Evolutionary conservation across 371 early-diverging fungal genomes (phyloP).

Genomic region (Rhizopus sp.): DNA sequence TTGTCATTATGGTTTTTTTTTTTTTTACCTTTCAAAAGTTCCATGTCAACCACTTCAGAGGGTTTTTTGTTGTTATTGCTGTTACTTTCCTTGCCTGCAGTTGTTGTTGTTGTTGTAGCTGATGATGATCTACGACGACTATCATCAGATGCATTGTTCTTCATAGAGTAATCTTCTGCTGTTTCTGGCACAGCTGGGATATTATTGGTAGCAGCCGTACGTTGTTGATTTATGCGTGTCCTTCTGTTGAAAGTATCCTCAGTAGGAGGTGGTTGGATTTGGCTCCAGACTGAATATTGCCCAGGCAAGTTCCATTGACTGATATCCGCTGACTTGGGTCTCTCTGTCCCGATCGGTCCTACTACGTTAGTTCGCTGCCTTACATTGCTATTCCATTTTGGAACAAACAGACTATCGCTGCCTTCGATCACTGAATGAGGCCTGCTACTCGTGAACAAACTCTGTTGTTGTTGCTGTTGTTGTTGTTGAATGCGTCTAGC

Average conservation of each 20-base stretch:
- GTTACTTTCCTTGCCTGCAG: slow-evolving; percentile 1
- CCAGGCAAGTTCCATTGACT: slow-evolving; percentile 58
- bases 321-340: slow-evolving; percentile 68
- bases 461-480: slow-evolving; percentile 21
- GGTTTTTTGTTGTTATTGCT: slow-evolving; percentile 49
- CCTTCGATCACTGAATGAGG: slow-evolving; percentile 42
- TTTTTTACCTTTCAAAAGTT: slow-evolving; percentile 64
- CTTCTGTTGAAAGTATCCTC: slow-evolving; percentile 2
- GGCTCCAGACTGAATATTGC: slow-evolving; percentile 8
- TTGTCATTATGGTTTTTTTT: neutral
- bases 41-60: slow-evolving; percentile 71
- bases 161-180: slow-evolving; percentile 32
- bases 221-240: slow-evolving; percentile 8
- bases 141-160: neutral
- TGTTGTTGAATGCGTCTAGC: slow-evolving; percentile 8
- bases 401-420: slow-evolving; percentile 20
- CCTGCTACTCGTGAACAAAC: slow-evolving; percentile 19
- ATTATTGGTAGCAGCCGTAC: slow-evolving; percentile 10
- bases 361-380: slow-evolving; percentile 13
- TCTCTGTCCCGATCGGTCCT: slow-evolving; percentile 31
- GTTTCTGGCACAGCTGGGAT: slow-evolving; percentile 59
- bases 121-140: slow-evolving; percentile 6
- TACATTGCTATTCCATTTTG: slow-evolving; percentile 14
- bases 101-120: slow-evolving; percentile 5
- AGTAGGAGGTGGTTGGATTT: neutral